Base-by-base conservation (phyloP, 2,329 filamentous ascomycete species). In the Aspergillus viridinutans region DNA sequence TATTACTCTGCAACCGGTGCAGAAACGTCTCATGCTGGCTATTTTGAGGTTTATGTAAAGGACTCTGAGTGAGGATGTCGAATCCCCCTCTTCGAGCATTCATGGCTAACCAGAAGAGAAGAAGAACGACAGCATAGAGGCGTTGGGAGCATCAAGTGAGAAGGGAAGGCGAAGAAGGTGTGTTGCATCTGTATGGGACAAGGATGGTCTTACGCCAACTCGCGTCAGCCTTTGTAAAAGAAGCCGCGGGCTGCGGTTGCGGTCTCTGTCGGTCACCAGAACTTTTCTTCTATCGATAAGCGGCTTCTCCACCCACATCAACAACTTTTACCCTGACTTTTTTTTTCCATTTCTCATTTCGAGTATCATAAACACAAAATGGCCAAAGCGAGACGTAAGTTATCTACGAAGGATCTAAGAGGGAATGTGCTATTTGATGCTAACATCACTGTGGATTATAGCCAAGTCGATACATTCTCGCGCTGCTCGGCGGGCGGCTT, bases 401-500 rank as follows among this genome's bases (percentile, higher is more conserved):
- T 20, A 6, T 38, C 26, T 21, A 26, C 12, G 35, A 25, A 17
- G 32, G 3, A 17, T 48, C 9, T 45, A 55, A 7, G 12, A 5
- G 29, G 8, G 2, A 26, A 38, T 49, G 21, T 52, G 62, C 61
- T 58, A 63, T 6, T 23, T 47, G 23, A 47, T 26, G 21, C 23
- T 14, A 47, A 23, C 17, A 1, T 23, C 21, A 25, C 21, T 23
- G 4, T 17, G 32, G 17, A 17, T 38, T 38, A 47, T 50, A 85
- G 82, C 77, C 57, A 74, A 78, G 50, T 81, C 82, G 2, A 62
- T 78, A 17, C 82, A 82, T 66, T 85, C 84, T 51, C 83, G 84
- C 56, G 83, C 84, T 55, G 82, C 83, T 40, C 80, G 83, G 61
- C 79, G 84, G 64, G 83, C 78, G 59, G 77, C 74, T 53, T 83